Evolutionary conservation across 306 rosid species (phyloP), one percentile per base, ranked within the genome.

Genomic region (Fragaria iinumae): DNA sequence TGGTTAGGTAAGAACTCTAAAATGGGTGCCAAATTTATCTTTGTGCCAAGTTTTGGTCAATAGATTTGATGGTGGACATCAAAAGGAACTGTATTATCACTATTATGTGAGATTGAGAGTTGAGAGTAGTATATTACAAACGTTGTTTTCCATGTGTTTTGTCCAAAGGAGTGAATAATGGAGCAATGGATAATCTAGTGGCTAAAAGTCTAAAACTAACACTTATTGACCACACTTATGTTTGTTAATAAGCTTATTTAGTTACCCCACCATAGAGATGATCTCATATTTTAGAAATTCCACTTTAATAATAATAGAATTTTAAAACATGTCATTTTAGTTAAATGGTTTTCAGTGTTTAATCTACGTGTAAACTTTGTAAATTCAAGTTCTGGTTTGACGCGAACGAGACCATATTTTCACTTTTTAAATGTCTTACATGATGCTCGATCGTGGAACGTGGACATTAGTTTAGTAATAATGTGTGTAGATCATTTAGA

Each of bases 131-230:
- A 62, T 34, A 14, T 20, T 47, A 11, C 14, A 45, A 29, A 47
- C n/a, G 21, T 47, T 44, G 62, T 32, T 13, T 36, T 32, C 56
- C 4, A 44, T 64, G 60, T 21, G 11, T 29, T 23, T 65, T 66
- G 66, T 76, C 63, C 73, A 50, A 49, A 74, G 9, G 57, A 34
- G 56, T 41, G 69, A 45, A 74, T 63, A 39, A 56, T 2, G 43
- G 49, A 52, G 52, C 44, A 41, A 41, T 41, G 60, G 27, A 44
- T 73, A 41, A 57, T 39, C 8, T 56, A 56, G 41, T 3, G 29
- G 43, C 41, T 23, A 59, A 73, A 59, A 9, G 47, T 25, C 41
- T 23, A 57, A 73, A 60, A 8, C 27, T 16, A 38, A 0, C 66
- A 20, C 12, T 36, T 13, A 72, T 38, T 11, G 66, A 36, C 64